Evolutionary conservation across 768 basidiomycete species (phyloP).

Genomic region (Dacryopinax spathularia): DNA sequence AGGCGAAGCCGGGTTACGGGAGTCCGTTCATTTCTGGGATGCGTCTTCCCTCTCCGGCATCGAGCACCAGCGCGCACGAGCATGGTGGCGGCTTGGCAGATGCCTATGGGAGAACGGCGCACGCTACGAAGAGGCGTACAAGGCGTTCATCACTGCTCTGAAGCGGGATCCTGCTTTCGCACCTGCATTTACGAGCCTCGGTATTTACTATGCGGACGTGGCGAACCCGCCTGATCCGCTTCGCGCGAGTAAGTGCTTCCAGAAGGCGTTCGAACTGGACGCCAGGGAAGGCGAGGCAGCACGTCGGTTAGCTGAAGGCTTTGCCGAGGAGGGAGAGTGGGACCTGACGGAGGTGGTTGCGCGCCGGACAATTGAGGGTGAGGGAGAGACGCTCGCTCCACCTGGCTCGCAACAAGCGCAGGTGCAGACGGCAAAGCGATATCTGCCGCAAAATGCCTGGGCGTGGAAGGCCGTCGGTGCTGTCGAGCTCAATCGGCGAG

Average conservation of each 20-base stretch:
- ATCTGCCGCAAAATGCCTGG: conserved; percentile 75
- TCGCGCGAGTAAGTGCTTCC: conserved; percentile 87
- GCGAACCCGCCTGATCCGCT: conserved; percentile 60
- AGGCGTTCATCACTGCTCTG: conserved; percentile 63
- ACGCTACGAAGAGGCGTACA: conserved; percentile 57
- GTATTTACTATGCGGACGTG: conserved; percentile 69
- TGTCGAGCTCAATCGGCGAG: conserved; percentile 60
- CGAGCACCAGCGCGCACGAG: conserved; percentile 53
- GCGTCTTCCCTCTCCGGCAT: conserved; percentile 29
- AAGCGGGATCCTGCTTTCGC: conserved; percentile 65
- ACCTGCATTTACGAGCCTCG: conserved; percentile 86
- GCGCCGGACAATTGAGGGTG: conserved; percentile 79
- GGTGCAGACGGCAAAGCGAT: conserved; percentile 35
- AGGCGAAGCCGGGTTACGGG: conserved; percentile 36
- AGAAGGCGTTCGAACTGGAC: conserved; percentile 96
- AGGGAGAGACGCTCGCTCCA: no score
- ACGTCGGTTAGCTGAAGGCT: conserved; percentile 65
- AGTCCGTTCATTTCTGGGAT: conserved; percentile 34
- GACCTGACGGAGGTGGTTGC: conserved; percentile 91
- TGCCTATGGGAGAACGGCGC: conserved; percentile 60
- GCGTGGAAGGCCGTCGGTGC: conserved; percentile 95
- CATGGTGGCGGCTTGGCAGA: conserved; percentile 72
- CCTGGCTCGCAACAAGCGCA: no score
- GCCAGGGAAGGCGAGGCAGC: conserved; percentile 78
- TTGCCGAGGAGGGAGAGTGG: conserved; percentile 90